Evolutionary conservation across 1,139 yeast species (phyloP).

Genomic region (Pichia sp.): DNA sequence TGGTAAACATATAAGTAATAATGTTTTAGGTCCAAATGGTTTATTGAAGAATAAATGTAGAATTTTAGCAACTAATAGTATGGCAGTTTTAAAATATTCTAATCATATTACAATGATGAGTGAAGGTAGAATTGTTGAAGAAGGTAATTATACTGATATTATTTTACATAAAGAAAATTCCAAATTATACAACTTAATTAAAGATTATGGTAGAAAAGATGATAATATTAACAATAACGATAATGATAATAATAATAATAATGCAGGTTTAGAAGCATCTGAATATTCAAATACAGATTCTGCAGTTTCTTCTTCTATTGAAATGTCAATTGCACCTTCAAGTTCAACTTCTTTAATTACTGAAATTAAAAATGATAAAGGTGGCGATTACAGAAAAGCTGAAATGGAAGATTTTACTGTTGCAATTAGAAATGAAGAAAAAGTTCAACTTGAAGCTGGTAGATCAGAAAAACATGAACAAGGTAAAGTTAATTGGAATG

Average conservation of each 20-base stretch:
- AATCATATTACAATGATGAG: constrained; percentile 64
- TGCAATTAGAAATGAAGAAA: constrained; percentile 36
- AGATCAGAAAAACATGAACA: constrained; percentile 79
- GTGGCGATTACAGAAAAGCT: constrained; percentile 23
- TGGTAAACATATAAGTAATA: constrained; percentile 72
- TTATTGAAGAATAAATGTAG: constrained; percentile 69
- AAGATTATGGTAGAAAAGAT: constrained; percentile 62
- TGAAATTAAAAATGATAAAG: constrained; percentile 27
- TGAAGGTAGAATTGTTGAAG: constrained; percentile 74
- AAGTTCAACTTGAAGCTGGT: constrained; percentile 32
- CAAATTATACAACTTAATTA: constrained; percentile 55
- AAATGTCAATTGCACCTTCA: constrained; percentile 18
- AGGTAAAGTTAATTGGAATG: constrained; percentile 90
- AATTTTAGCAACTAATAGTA: constrained; percentile 82
- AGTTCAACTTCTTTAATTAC: constrained; percentile 26
- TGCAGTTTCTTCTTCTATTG: constrained; percentile 19
- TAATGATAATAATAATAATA: constrained; percentile 21
- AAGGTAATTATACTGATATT: constrained; percentile 62
- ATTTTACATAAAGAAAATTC: constrained; percentile 40
- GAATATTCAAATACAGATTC: constrained; percentile 21
- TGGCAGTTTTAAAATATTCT: constrained; percentile 77
- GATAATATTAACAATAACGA: background rate
- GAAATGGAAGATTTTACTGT: constrained; percentile 26
- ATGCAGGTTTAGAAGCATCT: constrained; percentile 2
- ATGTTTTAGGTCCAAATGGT: constrained; percentile 78